Base-by-base conservation (phyloP, 2,329 filamentous ascomycete species). In the Penicillium sp. region DNA sequence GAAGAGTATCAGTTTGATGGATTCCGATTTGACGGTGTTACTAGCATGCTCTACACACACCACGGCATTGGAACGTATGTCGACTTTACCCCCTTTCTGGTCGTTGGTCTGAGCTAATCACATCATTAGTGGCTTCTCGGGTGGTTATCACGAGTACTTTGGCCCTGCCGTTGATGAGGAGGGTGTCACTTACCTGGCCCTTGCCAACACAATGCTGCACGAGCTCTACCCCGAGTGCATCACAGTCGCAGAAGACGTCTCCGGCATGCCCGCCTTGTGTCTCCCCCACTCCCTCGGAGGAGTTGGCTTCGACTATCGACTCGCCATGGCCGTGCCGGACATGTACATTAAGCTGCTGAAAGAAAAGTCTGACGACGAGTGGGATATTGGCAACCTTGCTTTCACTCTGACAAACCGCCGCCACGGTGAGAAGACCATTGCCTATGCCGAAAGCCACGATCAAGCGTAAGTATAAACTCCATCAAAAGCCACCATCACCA, bases 311-410 rank as follows among this genome's bases (percentile, higher is more conserved):
- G 95, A 99, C 79, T 99, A 99, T 78, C 88, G 95, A 68, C 86
- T 99, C 35, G 93, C 93, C 58, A 99, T 99, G 95, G 95, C 95
- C 4, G 88, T 99, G 64, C 95, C 95, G 4, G 95, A 99, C 76
- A 91, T 99, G 87, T 99, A 96, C 87, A 99, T 99, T 84, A 99
- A 99, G 81, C 92, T 96, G 74, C 79, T 98, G 63, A 99, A 99
- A 78, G 95, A 99, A 79, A 88, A 92, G 76, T 85, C 90, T 72
- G 95, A 99, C 71, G 83, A 92, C 64, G 86, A 96, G 10, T 99
- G 95, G 95, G 91, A 98, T 71, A 90, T 99, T 78, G 87, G 86
- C 59, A 89, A 85, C 68, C 90, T 99, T 55, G 88, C 88, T 75
- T 93, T 89, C 80, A 97, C 93, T 0, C 81, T 99, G 61, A 96